Evolutionary conservation across 2,329 filamentous ascomycete species (phyloP).

Genomic region (Curvularia eragrostidis): DNA sequence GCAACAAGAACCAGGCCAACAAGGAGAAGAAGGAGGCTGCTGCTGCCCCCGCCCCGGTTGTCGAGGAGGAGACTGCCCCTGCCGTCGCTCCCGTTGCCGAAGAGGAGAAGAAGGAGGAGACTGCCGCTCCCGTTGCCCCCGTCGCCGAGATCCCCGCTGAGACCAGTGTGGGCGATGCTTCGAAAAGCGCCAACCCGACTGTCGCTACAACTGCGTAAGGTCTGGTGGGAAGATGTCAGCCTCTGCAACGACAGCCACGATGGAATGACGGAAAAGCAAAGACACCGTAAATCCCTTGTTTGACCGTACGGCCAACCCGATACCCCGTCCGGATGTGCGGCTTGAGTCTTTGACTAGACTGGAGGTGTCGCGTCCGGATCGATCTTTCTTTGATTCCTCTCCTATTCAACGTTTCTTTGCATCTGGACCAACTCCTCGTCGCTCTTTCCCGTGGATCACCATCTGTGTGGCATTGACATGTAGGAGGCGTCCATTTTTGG

Average conservation of each 20-base stretch:
- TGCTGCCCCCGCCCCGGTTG: conserved; percentile 44
- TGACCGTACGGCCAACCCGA: conserved; percentile 47
- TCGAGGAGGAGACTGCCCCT: conserved; percentile 30
- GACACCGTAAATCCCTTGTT: conserved; percentile 49
- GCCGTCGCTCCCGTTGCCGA: conserved; percentile 35
- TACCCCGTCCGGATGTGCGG: conserved; percentile 38
- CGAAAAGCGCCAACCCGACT: conserved; percentile 47
- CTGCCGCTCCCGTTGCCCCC: conserved; percentile 29
- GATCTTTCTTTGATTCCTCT: conserved; percentile 39
- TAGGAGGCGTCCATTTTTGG: conserved; percentile 43
- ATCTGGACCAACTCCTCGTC: conserved; percentile 38
- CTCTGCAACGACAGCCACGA: conserved; percentile 51
- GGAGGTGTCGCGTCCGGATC: conserved; percentile 40
- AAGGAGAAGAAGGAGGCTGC: conserved; percentile 47
- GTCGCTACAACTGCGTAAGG: conserved; percentile 54
- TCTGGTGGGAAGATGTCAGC: conserved; percentile 50
- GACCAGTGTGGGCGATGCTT: conserved; percentile 49
- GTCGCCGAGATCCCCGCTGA: conserved; percentile 45
- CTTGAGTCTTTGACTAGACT: conserved; percentile 35
- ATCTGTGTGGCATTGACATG: conserved; percentile 47
- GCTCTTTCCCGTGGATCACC: conserved; percentile 39
- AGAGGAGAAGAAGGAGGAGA: conserved; percentile 35
- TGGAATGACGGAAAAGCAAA: conserved; percentile 55
- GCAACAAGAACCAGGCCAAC: conserved; percentile 47
- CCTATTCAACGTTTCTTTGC: conserved; percentile 37